These are phyloP conservation scores for Blastocystis hominis DNA, from an alignment of 352 stramenopile species.

Conservation along the genomic window DNA sequence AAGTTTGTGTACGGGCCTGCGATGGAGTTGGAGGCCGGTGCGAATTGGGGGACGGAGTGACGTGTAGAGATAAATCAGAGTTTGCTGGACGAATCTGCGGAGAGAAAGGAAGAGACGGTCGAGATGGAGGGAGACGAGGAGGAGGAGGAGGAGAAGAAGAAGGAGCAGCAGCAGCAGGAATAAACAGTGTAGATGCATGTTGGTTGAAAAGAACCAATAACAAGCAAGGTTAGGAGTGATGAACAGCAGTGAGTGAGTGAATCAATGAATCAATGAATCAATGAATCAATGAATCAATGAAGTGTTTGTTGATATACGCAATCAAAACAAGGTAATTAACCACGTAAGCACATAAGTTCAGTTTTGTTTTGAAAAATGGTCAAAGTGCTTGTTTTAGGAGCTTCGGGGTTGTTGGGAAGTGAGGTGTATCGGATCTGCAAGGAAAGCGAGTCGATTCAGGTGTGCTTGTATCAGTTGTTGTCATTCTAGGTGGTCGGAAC, in stretches of 20 bases:
- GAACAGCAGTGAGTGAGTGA: not conserved
- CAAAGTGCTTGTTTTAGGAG: not conserved
- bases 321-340: no score
- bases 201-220: not conserved
- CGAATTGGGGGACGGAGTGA: not conserved
- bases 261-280: no score
- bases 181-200: no score
- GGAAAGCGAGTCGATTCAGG: not conserved
- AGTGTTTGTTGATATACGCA: no score
- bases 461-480: not conserved
- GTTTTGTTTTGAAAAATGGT: not conserved
- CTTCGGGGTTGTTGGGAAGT: not conserved
- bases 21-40: constrained; percentile 27
- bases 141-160: no score
- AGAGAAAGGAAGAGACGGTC: not conserved
- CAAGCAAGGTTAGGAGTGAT: no score
- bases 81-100: not conserved
- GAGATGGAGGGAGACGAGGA: not conserved
- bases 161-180: no score
- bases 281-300: no score
- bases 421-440: not conserved
- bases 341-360: not conserved
- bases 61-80: not conserved
- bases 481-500: not conserved
- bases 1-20: constrained; percentile 36